Evolutionary conservation across 352 stramenopile genomes (phyloP).

Genomic region (Phytophthora palmivora): DNA sequence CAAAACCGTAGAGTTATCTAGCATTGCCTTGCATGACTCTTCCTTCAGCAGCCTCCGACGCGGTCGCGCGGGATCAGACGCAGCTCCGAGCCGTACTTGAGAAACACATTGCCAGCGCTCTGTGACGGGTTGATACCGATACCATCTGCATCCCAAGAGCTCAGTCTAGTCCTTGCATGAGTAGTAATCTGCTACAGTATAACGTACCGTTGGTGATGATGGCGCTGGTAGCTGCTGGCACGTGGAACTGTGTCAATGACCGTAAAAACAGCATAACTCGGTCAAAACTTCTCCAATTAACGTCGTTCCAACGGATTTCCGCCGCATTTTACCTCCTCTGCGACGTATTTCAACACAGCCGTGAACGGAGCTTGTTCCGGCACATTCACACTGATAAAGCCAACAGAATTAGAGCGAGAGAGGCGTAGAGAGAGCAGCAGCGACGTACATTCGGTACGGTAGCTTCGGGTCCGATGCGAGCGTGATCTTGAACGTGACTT

Average conservation of each 20-base stretch:
- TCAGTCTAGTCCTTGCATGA: too few relatives aligned
- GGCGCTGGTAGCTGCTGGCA: conserved; percentile 81
- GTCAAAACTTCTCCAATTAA: conserved; percentile 18
- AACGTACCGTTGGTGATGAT: conserved; percentile 89
- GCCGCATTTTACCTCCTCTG: conserved; percentile 62
- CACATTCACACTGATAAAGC: conserved; percentile 64
- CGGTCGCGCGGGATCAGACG: conserved; percentile 86
- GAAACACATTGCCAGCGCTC: conserved; percentile 82
- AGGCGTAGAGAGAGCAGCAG: neutral
- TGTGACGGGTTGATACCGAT: conserved; percentile 88
- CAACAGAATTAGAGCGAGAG: neutral
- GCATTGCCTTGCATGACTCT: conserved; percentile 7
- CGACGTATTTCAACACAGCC: conserved; percentile 87
- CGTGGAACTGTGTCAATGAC: conserved; percentile 64
- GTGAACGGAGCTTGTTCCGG: conserved; percentile 86
- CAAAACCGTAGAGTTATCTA: neutral
- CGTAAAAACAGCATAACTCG: conserved; percentile 9
- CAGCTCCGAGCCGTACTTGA: conserved; percentile 87
- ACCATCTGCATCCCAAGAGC: conserved; percentile 76
- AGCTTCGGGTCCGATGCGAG: conserved; percentile 90
- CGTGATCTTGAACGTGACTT: conserved; percentile 90
- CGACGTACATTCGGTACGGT: conserved; percentile 74
- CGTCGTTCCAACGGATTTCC: neutral
- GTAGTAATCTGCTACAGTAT: too few relatives aligned
- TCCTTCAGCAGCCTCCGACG: conserved; percentile 68